Base-by-base conservation (phyloP, 2,329 filamentous ascomycete genomes). In the Aurifilum marmelostoma region DNA sequence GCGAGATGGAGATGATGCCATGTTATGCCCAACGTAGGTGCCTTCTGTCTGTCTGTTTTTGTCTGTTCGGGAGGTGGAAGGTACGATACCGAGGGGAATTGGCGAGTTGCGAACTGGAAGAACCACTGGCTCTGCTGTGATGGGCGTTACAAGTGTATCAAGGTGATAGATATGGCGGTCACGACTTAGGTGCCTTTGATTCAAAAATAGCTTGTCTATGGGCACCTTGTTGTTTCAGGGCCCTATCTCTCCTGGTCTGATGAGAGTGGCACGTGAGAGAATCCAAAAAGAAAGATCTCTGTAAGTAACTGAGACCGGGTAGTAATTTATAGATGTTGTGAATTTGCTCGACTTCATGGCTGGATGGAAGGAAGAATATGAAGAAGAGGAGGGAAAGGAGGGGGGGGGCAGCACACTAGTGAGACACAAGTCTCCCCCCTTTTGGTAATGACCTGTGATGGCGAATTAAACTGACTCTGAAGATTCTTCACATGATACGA, bases 1-100 rank as follows among this genome's bases (percentile, higher is more conserved):
- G 24, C 41, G 54, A 43, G n/a, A 66, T 63, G 61, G 65, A 67
- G 63, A 32, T n/a, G 62, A 27, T 47, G 50, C 47, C 52, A 58
- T 43, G 8, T 47, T 32, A 11, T 59, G 47, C 54, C 34, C 34
- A n/a, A n/a, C 12, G 9, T 41, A 3, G 14, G n/a, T 3, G 59
- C 16, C 21, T 41, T n/a, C 21, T 41, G n/a, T n/a, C n/a, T n/a
- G n/a, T n/a, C n/a, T n/a, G n/a, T n/a, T n/a, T n/a, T n/a, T n/a
- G n/a, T n/a, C n/a, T 16, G 24, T n/a, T 18, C 27, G 14, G 24
- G 12, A 8, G 4, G 27, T 18, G 12, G 14, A 29, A 29, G 52
- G 24, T 47, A 21, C 43, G 21, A 29, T 3, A 12, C n/a, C 27
- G 52, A 56, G 6, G 52, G 14, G 2, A 29, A 8, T 56, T 12